These are phyloP conservation scores for Excoecaria cochinchinensis DNA, from an alignment of 345 rosid genomes.

Conservation along the genomic window DNA sequence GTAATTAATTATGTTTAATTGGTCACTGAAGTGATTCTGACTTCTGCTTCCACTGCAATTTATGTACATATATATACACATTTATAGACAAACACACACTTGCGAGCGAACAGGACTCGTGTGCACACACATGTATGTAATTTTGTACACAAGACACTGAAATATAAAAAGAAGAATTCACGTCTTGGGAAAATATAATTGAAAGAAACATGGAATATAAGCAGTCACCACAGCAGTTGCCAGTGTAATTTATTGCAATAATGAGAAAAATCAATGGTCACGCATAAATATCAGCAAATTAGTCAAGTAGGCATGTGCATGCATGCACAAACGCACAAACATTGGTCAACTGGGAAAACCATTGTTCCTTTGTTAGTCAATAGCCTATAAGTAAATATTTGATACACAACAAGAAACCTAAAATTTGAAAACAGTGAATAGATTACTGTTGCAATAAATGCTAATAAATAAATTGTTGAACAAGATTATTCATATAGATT, in stretches of 20 bases:
- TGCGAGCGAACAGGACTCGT: too few relatives aligned
- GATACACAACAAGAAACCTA: background rate
- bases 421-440: background rate
- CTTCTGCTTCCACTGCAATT: background rate
- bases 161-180: background rate
- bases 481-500: background rate
- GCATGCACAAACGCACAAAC: background rate
- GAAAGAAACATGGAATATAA: background rate
- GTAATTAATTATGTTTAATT: background rate
- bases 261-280: background rate
- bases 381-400: background rate
- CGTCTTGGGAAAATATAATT: too few relatives aligned
- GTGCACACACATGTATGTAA: background rate
- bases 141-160: background rate
- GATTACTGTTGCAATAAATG: background rate
- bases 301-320: background rate
- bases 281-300: background rate
- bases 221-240: background rate
- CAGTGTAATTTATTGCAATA: background rate
- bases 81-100: too few relatives aligned
- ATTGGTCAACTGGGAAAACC: background rate
- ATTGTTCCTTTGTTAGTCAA: background rate
- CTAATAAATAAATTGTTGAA: slow-evolving; percentile 1
- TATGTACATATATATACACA: too few relatives aligned
- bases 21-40: background rate